Conservation (phyloP, 768 basidiomycete species). For the Phaeotremella fagi region DNA sequence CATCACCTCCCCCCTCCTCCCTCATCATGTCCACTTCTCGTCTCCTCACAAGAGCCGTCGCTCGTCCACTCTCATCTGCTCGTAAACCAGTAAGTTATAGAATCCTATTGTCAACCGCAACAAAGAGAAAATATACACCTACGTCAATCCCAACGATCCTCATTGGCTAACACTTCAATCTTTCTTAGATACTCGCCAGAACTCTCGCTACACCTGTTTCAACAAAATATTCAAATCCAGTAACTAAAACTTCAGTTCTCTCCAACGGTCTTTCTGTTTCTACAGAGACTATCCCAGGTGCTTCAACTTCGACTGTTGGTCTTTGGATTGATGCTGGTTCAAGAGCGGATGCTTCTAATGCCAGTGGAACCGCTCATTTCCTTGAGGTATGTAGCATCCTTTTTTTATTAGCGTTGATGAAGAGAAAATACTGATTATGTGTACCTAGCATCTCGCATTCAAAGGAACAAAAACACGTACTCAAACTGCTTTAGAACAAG, state of each 20-base stretch:
- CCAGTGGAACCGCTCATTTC: conserved; percentile 96
- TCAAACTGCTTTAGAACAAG: conserved; percentile 86
- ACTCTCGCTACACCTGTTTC: conserved; percentile 49
- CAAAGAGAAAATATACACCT: no score
- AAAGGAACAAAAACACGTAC: conserved; percentile 77
- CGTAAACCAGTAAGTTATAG: conserved; percentile 22
- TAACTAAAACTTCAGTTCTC: conserved; percentile 86
- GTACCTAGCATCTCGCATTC: conserved; percentile 45
- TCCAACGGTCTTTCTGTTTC: conserved; percentile 93
- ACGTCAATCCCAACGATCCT: neutral
- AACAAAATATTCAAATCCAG: conserved; percentile 54
- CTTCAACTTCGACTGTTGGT: conserved; percentile 96
- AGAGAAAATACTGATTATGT: neutral
- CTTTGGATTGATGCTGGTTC: conserved; percentile 97
- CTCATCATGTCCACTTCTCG: conserved; percentile 25
- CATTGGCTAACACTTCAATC: neutral
- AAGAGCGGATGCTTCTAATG: conserved; percentile 89
- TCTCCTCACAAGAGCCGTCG: conserved; percentile 24
- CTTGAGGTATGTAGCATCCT: conserved; percentile 58
- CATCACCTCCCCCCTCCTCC: neutral
- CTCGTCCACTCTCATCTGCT: conserved; percentile 16
- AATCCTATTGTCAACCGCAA: no score
- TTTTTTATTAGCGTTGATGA: neutral
- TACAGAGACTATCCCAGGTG: conserved; percentile 80
- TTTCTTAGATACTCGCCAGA: conserved; percentile 35